phyloP scores from a whole-genome alignment of 225 moss, liverwort and hornwort species.

The Rhytidiadelphus loreus region DNA sequence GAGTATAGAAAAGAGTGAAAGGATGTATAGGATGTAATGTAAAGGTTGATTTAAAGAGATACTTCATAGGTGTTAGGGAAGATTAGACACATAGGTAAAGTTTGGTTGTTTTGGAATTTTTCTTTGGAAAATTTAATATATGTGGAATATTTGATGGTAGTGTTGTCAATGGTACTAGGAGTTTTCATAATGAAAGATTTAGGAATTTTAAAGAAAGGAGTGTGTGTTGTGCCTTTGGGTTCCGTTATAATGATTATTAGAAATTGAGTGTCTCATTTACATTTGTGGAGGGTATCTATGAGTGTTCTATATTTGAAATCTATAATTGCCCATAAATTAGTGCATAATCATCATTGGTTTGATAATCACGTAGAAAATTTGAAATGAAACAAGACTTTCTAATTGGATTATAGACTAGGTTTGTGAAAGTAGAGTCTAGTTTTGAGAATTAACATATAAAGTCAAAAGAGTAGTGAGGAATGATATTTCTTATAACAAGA shows the following conservation, averaged over 20 bases:
- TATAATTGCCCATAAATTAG: background rate
- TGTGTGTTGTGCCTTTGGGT: background rate
- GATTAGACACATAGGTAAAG: rapidly evolving
- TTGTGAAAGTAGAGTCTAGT: rapidly evolving
- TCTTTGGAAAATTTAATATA: background rate
- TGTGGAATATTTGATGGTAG: background rate
- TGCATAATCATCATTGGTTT: background rate
- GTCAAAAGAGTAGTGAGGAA: background rate
- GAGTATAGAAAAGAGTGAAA: background rate
- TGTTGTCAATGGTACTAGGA: background rate
- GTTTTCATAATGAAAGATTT: background rate
- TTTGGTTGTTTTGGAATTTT: background rate
- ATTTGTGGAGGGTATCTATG: rapidly evolving
- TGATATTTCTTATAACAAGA: background rate
- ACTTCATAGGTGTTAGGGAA: background rate
- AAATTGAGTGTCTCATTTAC: background rate
- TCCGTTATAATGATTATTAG: background rate
- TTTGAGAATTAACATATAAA: background rate
- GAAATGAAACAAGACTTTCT: background rate
- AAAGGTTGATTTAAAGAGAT: background rate
- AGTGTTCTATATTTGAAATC: background rate
- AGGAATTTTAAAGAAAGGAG: background rate
- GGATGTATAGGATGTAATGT: rapidly evolving
- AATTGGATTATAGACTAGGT: background rate
- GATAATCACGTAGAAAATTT: background rate